Conservation (phyloP, 768 basidiomycete species). For the Lactarius quietus region DNA sequence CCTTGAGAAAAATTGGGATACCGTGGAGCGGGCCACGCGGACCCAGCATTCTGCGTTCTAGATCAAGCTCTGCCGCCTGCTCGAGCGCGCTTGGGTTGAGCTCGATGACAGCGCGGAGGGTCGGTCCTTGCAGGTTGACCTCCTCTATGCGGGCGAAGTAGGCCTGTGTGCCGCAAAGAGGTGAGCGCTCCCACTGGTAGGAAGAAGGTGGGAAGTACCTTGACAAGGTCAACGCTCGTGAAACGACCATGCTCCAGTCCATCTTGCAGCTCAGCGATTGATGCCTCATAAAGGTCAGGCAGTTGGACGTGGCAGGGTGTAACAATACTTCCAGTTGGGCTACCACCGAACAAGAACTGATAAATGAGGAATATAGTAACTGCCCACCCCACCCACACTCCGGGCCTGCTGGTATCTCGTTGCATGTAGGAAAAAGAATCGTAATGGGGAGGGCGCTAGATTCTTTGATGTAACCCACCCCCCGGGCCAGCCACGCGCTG, state of each 20-base stretch:
- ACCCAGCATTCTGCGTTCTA: constrained; percentile 28
- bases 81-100: constrained; percentile 38
- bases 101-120: constrained; percentile 40
- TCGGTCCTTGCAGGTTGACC: constrained; percentile 40
- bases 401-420: neutral
- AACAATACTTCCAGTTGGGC: neutral
- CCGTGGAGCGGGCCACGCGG: constrained; percentile 35
- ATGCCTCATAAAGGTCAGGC: constrained; percentile 43
- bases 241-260: constrained; percentile 38
- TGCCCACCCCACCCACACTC: neutral
- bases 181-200: neutral
- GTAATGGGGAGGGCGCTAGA: no score
- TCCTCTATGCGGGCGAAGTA: constrained; percentile 43
- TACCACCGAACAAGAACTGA: neutral
- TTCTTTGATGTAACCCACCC: no score
- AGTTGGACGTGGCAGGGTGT: constrained; percentile 16
- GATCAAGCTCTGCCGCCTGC: constrained; percentile 35
- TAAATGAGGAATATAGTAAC: neutral
- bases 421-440: neutral
- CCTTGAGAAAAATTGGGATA: constrained; percentile 37
- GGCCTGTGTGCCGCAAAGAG: constrained; percentile 30
- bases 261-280: constrained; percentile 37
- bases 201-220: no score
- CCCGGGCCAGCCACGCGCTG: no score
- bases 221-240: constrained; percentile 41